phyloP scores from a whole-genome alignment of 176 grass and related monocot genomes.

The Bonia amplexicaulis region DNA sequence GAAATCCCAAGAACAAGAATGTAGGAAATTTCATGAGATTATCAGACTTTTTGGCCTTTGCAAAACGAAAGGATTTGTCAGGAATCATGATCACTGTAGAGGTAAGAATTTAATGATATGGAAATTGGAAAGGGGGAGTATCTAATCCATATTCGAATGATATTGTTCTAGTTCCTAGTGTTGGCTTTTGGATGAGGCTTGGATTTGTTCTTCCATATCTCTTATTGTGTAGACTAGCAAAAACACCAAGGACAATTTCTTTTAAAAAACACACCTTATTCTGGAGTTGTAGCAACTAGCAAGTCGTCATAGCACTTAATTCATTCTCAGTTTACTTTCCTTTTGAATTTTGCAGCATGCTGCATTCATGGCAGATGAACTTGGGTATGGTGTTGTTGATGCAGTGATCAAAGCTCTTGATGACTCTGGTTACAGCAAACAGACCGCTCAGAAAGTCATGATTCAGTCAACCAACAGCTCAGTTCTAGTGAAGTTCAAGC shows the following conservation, averaged over 20 bases:
- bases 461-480: conserved; percentile 88
- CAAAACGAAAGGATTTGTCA: conserved; percentile 55
- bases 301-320: neutral
- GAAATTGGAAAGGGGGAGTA: neutral
- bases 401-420: conserved; percentile 53
- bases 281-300: neutral
- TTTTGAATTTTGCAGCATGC: conserved; percentile 48
- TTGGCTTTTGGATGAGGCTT: neutral
- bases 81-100: conserved; percentile 81
- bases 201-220: neutral
- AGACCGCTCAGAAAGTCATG: conserved; percentile 55
- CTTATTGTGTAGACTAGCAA: neutral
- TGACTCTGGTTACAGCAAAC: conserved; percentile 64
- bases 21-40: conserved; percentile 72
- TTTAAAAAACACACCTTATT: neutral
- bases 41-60: conserved; percentile 74
- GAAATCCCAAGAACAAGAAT: conserved; percentile 70
- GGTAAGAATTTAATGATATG: conserved; percentile 49
- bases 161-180: neutral
- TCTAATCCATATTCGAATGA: neutral
- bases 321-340: neutral
- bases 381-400: conserved; percentile 65
- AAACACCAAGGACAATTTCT: neutral
- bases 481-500: conserved; percentile 66
- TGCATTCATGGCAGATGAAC: conserved; percentile 67